Evolutionary conservation across 106 monocot species (phyloP), one percentile per base, ranked within the genome.

Genomic region (Agapanthus africanus): DNA sequence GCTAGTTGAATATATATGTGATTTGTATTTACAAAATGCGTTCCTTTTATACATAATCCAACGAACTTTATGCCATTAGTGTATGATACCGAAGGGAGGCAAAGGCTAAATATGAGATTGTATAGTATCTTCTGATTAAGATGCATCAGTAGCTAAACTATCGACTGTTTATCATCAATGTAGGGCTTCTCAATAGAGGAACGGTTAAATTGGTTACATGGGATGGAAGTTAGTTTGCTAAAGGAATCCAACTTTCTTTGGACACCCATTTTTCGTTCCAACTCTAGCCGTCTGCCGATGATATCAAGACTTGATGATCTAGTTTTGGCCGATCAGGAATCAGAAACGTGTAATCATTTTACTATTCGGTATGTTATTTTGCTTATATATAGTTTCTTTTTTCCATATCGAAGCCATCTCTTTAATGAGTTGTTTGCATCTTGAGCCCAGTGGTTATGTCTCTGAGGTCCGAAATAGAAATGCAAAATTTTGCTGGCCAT

Each of bases 361-460:
- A 72, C 81, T 28, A 85, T 85, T 30, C 85, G 85, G 85, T 85
- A 66, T 64, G 13, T 67, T 44, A 13, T 67, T 67, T 11, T 15
- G n/a, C 1, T 0, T 21, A 41, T 7, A 23, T 25, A 34, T n/a
- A 9, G 13, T 37, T 16, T 40, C 1, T 28, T 18, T 68, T 11
- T 44, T 32, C 7, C 21, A 18, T 44, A 10, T 32, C 6, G 11
- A 36, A 1, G 8, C 7, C 0, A 6, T 66, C 4, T 26, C 25
- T 39, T 32, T 71, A 25, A 63, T 70, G 5, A 56, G 40, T 46
- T 33, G 40, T 71, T 36, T 52, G 33, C 72, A 56, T 54, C 25
- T 63, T 75, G 40, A 63, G 26, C 33, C 13, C 72, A 90, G 89
- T 67, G 83, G 80, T 28, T 86, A 79, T 68, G 90, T 90, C 66